Evolutionary conservation across 441 rosid species (phyloP).

Genomic region (Adansonia grandidieri): DNA sequence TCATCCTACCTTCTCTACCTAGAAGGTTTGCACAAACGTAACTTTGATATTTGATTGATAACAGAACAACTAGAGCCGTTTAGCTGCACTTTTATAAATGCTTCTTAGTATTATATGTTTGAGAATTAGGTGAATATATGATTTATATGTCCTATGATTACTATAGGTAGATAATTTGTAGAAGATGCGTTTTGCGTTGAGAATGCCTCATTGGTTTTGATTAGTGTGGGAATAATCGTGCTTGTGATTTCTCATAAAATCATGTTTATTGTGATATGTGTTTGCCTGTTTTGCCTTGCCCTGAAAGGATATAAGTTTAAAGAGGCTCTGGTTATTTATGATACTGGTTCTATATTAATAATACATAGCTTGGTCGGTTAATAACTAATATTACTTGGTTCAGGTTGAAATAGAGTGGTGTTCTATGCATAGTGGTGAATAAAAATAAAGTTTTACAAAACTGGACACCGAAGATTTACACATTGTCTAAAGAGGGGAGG

Average conservation of each 20-base stretch:
- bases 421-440: neutral
- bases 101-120: neutral
- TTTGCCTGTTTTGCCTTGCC: neutral
- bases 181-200: neutral
- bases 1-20: neutral
- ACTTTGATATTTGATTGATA: neutral
- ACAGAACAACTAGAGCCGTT: neutral
- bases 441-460: conserved; percentile 9
- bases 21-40: neutral
- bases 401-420: conserved; percentile 1
- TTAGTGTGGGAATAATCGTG: neutral
- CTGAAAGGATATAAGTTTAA: neutral
- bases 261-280: neutral
- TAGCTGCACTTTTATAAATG: neutral
- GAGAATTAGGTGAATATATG: neutral
- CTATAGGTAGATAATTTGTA: neutral
- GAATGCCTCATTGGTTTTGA: neutral
- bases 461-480: neutral
- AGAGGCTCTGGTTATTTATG: neutral
- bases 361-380: neutral
- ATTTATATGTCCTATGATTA: neutral
- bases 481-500: neutral
- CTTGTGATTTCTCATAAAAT: neutral
- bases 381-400: neutral
- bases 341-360: neutral